Conservation (phyloP, 2,329 filamentous ascomycete genomes). For the Drechslerella stenobrocha region DNA sequence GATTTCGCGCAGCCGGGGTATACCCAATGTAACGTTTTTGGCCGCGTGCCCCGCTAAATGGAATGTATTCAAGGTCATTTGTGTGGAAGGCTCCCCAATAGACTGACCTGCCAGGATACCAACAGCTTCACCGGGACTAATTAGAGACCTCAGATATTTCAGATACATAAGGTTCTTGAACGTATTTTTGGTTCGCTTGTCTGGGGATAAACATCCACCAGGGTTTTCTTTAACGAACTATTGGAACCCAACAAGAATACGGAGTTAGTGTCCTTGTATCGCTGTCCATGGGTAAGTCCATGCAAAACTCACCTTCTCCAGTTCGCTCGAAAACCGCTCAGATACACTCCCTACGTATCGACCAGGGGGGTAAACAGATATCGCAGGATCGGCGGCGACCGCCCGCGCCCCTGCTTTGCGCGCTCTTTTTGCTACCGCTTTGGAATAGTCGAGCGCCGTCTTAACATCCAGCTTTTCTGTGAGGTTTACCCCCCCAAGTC, state of each 20-base stretch:
- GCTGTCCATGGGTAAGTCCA: not conserved
- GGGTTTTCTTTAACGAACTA: slow-evolving; percentile 77
- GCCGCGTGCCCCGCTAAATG: slow-evolving; percentile 97
- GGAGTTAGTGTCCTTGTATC: no score
- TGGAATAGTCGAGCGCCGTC: slow-evolving; percentile 63
- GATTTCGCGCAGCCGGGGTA: slow-evolving; percentile 93
- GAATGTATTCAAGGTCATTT: slow-evolving; percentile 99
- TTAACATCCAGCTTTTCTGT: slow-evolving; percentile 65
- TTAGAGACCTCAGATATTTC: slow-evolving; percentile 88
- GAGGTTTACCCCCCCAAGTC: slow-evolving; percentile 65
- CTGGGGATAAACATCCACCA: slow-evolving; percentile 57
- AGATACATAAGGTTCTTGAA: slow-evolving; percentile 84
- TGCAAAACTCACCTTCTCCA: slow-evolving; percentile 63
- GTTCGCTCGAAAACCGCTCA: slow-evolving; percentile 74
- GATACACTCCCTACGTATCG: slow-evolving; percentile 59
- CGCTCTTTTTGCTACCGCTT: slow-evolving; percentile 70
- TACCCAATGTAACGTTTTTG: slow-evolving; percentile 98
- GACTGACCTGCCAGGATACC: slow-evolving; percentile 97
- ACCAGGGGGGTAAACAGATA: slow-evolving; percentile 51
- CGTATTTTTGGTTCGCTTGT: slow-evolving; percentile 63
- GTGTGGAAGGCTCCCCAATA: slow-evolving; percentile 93
- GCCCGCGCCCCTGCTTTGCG: slow-evolving; percentile 64
- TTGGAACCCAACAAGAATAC: no score
- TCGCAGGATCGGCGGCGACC: slow-evolving; percentile 43
- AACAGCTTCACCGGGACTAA: slow-evolving; percentile 94